Evolutionary conservation across 495 filamentous ascomycete species (phyloP), one percentile per base, ranked within the genome.

Genomic region (Hypoxylon lenormandii): DNA sequence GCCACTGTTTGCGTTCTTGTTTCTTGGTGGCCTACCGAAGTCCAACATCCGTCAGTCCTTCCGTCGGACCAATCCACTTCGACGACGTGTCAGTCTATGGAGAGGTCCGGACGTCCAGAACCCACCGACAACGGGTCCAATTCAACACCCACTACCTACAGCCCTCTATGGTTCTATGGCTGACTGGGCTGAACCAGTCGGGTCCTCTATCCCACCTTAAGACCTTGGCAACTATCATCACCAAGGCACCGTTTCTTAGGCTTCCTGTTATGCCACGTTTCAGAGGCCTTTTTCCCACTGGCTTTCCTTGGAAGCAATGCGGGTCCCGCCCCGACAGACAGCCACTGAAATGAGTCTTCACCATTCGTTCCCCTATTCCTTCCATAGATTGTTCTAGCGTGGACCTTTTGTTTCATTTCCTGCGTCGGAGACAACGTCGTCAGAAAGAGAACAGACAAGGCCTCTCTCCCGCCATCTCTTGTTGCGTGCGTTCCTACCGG

Each of bases 261-360:
- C 28, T 37, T 57, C 46, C 45, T 66, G 63, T 64, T 72, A 72
- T 72, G 69, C 69, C 69, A 72, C 69, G 69, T 72, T 72, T 67
- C 63, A 66, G 69, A 66, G 50, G 38, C 42, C 45, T 65, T 62
- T 58, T 60, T 68, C 52, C 36, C 23, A 60, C 49, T 49, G 52
- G 57, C 48, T 49, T 28, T 43, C 33, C 33, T 56, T 56, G 3
- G 47, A 49, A 55, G 50, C 22, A 56, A 51, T 59, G 53, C 69
- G 69, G 54, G 15, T 28, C 59, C 63, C 23, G 45, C 38, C 6
- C 30, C 30, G n/a, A n/a, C 47, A 48, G 60, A 30, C 45, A 58
- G 49, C 55, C 55, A 40, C 21, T 61, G 45, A 62, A 61, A 61
- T 70, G 60, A 65, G 50, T 67, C 53, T 46, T 45, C 38, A 13